A percentile compares a stretch with the other conserved stretches of the same genome.
phyloP scores from a whole-genome alignment of 2,329 filamentous ascomycete species.

The Madurella mycetomatis region DNA sequence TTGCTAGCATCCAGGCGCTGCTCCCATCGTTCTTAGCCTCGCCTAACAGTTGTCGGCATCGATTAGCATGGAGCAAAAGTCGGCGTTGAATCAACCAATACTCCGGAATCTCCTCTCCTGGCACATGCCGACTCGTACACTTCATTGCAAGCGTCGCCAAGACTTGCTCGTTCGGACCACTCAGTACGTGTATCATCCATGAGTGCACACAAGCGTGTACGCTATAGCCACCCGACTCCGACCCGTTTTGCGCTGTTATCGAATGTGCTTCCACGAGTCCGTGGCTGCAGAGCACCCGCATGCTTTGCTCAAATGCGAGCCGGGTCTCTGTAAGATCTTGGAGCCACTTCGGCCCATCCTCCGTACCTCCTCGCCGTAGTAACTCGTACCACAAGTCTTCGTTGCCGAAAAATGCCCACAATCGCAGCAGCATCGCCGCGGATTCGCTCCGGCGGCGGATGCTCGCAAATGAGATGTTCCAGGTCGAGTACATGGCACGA shows the following conservation, averaged over 20 bases:
- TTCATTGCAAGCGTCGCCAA: too few species aligned
- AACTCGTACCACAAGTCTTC: constrained; percentile 43
- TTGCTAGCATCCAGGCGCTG: too few species aligned
- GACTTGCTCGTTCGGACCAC: too few species aligned
- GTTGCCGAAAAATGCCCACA: constrained; percentile 42
- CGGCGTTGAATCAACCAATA: not conserved
- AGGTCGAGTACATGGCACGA: constrained; percentile 33
- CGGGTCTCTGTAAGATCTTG: constrained; percentile 20
- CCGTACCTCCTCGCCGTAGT: constrained; percentile 23
- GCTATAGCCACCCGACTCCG: constrained; percentile 1
- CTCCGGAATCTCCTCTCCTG: not conserved
- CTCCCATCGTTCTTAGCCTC: not conserved
- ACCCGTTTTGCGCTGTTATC: too few species aligned
- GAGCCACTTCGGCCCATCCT: constrained; percentile 24
- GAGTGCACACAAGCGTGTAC: constrained; percentile 3
- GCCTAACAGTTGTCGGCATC: not conserved
- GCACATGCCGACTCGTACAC: too few species aligned
- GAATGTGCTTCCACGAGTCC: constrained; percentile 27
- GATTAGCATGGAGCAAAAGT: not conserved
- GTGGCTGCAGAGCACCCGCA: constrained; percentile 30
- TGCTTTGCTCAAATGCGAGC: constrained; percentile 26
- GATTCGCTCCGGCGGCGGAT: constrained; percentile 31
- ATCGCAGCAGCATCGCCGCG: constrained; percentile 34
- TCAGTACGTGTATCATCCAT: constrained; percentile 7
- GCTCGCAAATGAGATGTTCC: constrained; percentile 36